A percentile compares a stretch with the other conserved stretches of the same genome.
phyloP scores from a whole-genome alignment of 257 asterid genomes.

The Misopates orontium region DNA sequence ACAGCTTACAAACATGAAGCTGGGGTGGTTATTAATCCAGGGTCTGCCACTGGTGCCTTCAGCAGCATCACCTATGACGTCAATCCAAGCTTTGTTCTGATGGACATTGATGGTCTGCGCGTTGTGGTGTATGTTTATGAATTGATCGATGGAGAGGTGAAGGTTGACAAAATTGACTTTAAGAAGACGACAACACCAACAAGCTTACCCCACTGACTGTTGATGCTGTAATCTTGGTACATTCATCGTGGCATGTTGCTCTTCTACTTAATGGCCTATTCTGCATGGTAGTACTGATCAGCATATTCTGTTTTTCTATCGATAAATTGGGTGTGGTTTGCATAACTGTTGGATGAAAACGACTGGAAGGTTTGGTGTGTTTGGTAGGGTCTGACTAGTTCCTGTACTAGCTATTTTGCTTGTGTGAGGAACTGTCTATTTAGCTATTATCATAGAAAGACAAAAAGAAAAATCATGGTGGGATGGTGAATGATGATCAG shows the following conservation, averaged over 20 bases:
- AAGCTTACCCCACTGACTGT: conserved; percentile 15
- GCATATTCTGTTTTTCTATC: background rate
- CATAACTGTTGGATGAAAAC: background rate
- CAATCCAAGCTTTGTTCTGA: conserved; percentile 94
- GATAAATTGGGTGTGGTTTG: conserved; percentile 14
- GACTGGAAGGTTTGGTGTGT: background rate
- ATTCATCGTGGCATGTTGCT: background rate
- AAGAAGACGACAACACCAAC: conserved; percentile 77
- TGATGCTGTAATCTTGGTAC: background rate
- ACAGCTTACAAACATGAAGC: conserved; percentile 98
- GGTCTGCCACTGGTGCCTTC: conserved; percentile 96
- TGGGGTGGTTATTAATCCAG: conserved; percentile 95
- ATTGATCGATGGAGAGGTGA: conserved; percentile 94
- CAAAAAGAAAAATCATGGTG: too few relatives aligned
- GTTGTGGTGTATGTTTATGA: conserved; percentile 96
- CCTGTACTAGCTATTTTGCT: too few relatives aligned
- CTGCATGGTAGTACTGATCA: conserved; percentile 14
- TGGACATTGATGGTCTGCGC: conserved; percentile 94
- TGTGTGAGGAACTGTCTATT: too few relatives aligned
- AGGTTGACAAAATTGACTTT: conserved; percentile 96
- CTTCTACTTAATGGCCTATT: background rate
- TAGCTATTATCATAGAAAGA: too few relatives aligned
- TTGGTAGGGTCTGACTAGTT: too few relatives aligned
- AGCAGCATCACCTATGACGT: conserved; percentile 96
- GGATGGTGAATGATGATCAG: too few relatives aligned